These are phyloP conservation scores for Trypanosoma mega DNA, from an alignment of 208 protist species.

Conservation along the genomic window DNA sequence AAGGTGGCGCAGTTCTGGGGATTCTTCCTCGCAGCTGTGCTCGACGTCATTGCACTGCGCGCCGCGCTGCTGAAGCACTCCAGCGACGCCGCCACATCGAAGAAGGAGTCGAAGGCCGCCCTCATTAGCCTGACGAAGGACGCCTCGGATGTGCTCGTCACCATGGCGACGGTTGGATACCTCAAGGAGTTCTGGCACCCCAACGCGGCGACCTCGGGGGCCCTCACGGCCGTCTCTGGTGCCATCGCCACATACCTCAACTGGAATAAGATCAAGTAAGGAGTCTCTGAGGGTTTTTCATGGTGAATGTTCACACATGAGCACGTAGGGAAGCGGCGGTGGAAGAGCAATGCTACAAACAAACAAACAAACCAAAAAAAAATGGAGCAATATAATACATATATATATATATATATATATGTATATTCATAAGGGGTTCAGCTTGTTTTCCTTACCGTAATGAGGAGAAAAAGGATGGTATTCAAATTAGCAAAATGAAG, in stretches of 20 bases:
- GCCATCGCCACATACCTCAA: slow-evolving; percentile 88
- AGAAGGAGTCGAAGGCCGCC: slow-evolving; percentile 77
- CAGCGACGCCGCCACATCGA: slow-evolving; percentile 46
- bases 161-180: slow-evolving; percentile 86
- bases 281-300: not conserved
- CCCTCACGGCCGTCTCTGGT: slow-evolving; percentile 83
- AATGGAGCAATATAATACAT: slow-evolving; percentile 2
- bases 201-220: slow-evolving; percentile 51
- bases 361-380: not conserved
- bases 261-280: slow-evolving; percentile 87
- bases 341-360: not conserved
- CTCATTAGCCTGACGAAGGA: slow-evolving; percentile 81
- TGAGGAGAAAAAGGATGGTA: not conserved
- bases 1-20: slow-evolving; percentile 93
- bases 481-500: not conserved
- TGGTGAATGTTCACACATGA: not conserved
- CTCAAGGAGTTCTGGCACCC: slow-evolving; percentile 72
- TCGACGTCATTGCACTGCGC: slow-evolving; percentile 77
- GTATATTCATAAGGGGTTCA: not conserved
- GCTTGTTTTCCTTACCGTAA: slow-evolving; percentile 7
- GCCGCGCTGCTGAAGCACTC: slow-evolving; percentile 55
- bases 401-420: slow-evolving; percentile 17
- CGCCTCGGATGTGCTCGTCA: slow-evolving; percentile 73
- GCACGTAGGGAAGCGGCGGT: not conserved
- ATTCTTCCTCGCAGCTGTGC: slow-evolving; percentile 86